These are phyloP conservation scores for Luffa aegyptiaca DNA, from an alignment of 306 rosid species.

Conservation along the genomic window DNA sequence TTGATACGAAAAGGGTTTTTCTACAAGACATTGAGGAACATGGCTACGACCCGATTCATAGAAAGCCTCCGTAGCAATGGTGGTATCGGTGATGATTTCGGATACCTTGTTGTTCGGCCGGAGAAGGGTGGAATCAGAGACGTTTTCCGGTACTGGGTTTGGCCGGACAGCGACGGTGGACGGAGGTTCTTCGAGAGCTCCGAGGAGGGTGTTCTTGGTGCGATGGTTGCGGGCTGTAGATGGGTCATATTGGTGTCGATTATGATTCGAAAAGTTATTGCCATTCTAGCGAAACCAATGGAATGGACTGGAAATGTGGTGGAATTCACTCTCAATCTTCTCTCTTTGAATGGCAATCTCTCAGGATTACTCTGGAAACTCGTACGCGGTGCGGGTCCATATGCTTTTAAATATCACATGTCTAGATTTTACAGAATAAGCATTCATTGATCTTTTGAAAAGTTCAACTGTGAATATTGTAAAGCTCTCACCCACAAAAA, in stretches of 20 bases:
- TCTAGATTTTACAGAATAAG: not conserved
- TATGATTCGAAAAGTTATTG: constrained; percentile 36
- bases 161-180: constrained; percentile 18
- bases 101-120: constrained; percentile 47
- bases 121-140: constrained; percentile 43
- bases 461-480: not conserved
- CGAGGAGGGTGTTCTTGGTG: constrained; percentile 18
- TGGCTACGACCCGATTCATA: not conserved
- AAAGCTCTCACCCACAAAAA: not conserved
- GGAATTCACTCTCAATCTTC: constrained; percentile 61
- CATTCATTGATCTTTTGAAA: not conserved
- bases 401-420: not conserved
- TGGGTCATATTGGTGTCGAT: constrained; percentile 58
- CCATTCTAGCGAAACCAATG: constrained; percentile 44
- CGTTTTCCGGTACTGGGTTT: constrained; percentile 24
- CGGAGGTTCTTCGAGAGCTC: constrained; percentile 31
- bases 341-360: constrained; percentile 39
- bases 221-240: constrained; percentile 20
- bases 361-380: constrained; percentile 38
- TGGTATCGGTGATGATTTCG: not conserved
- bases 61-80: not conserved
- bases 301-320: constrained; percentile 46
- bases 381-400: constrained; percentile 29
- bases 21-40: not conserved
- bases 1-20: not conserved